Base-by-base conservation (phyloP, 208 protist species). In the Trypanosoma brucei region DNA sequence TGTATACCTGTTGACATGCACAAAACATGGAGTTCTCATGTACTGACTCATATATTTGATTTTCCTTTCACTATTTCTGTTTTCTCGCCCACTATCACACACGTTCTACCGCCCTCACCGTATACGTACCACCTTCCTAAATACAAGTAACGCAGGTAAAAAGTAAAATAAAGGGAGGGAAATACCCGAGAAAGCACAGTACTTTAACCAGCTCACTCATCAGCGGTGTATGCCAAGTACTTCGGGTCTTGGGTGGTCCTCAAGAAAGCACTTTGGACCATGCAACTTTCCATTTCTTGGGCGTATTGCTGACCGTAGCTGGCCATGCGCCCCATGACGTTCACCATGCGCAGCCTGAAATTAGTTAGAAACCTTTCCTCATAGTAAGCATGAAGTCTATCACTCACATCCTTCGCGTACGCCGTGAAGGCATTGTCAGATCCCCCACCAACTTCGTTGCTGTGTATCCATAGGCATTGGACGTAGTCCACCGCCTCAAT, bases 401-500 rank as follows among this genome's bases (percentile, higher is more conserved):
- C 49, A 59, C 88, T 94, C 35, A 93, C 71, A 8, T 55, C 49
- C 6, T 66, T 50, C 9, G 82, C 65, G 68, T 86, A 88, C 38
- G 74, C 62, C 14, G 52, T 5, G 5, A 57, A 46, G 8, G 63
- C 51, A 39, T 4, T 50, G 22, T 70, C 57, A 42, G 6, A 30
- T 13, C 46, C 34, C 3, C 59, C 54, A 8, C 53, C n/a, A 42
- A 57, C 9, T 76, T 69, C 42, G 50, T 75, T 34, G 33, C 73
- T 37, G 68, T 76, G 53, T 71, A 49, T 65, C 75, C 65, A 88
- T 37, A 88, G 65, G 33, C 71, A 79, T 9, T 87, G 57, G 5
- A 92, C 73, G 35, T 81, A 58, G 55, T 92, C 88, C 48, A 89
- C 75, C 3, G 84, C 75, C 51, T 92, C 83, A 49, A 92, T 55